Conservation (phyloP, 2,329 filamentous ascomycete species). For the Dryadomyces quercus-mongolicae region DNA sequence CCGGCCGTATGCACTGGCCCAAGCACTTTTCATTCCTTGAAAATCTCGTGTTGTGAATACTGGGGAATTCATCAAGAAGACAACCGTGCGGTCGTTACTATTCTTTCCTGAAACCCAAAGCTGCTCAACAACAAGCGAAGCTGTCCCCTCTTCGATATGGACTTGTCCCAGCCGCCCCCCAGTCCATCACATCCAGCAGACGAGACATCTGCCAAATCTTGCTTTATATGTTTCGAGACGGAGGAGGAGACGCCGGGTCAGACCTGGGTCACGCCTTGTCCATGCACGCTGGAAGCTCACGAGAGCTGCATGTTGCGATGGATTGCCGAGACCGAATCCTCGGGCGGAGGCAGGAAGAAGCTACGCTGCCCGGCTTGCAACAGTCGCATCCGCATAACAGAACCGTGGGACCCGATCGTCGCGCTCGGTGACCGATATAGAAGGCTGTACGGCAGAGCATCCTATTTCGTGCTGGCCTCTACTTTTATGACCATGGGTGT, state of each 20-base stretch:
- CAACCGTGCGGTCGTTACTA: too few species aligned
- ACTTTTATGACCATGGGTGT: slow-evolving; percentile 40
- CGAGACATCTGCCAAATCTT: slow-evolving; percentile 16
- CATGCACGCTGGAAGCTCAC: slow-evolving; percentile 82
- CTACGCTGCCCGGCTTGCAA: slow-evolving; percentile 88
- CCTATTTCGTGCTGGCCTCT: slow-evolving; percentile 53
- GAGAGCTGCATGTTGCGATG: slow-evolving; percentile 82
- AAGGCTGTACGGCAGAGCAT: slow-evolving; percentile 37
- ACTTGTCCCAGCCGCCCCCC: neutral
- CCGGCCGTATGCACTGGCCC: too few species aligned
- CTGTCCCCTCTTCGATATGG: neutral
- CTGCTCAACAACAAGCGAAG: neutral
- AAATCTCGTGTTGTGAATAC: too few species aligned
- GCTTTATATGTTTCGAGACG: slow-evolving; percentile 53
- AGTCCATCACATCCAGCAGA: neutral
- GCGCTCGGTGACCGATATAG: slow-evolving; percentile 50
- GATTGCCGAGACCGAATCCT: slow-evolving; percentile 78
- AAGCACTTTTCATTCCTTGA: too few species aligned
- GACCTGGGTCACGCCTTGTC: slow-evolving; percentile 77
- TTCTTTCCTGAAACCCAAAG: neutral
- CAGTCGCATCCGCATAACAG: slow-evolving; percentile 60
- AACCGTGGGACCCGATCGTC: slow-evolving; percentile 63
- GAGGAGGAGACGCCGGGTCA: slow-evolving; percentile 34
- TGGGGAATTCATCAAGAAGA: too few species aligned
- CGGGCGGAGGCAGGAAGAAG: slow-evolving; percentile 44